These are phyloP conservation scores for Verticillium alfalfae DNA, from an alignment of 2,329 filamentous ascomycete species.

Conservation along the genomic window DNA sequence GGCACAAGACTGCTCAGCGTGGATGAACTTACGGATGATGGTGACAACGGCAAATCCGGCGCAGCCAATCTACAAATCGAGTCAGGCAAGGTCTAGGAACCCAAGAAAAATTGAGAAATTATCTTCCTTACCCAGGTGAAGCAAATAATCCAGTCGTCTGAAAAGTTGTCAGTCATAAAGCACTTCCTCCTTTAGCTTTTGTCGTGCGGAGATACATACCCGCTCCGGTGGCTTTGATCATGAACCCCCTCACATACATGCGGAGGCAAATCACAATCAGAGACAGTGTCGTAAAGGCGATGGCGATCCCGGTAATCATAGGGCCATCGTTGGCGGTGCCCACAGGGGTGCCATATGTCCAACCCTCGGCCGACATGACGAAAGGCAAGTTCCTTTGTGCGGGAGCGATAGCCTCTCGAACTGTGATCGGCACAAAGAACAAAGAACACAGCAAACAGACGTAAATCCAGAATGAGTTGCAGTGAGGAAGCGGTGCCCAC, in stretches of 20 bases:
- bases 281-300: slow-evolving; percentile 22
- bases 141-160: slow-evolving; percentile 13
- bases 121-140: slow-evolving; percentile 17
- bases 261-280: slow-evolving; percentile 23
- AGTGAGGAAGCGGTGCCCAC: neutral
- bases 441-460: neutral
- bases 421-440: neutral
- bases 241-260: slow-evolving; percentile 24
- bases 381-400: slow-evolving; percentile 31
- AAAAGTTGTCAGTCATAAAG: neutral
- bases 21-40: slow-evolving; percentile 24
- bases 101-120: neutral
- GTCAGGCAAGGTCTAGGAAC: neutral
- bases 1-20: neutral
- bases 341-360: slow-evolving; percentile 28
- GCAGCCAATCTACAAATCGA: slow-evolving; percentile 16
- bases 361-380: slow-evolving; percentile 12
- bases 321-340: slow-evolving; percentile 24
- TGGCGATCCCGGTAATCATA: slow-evolving; percentile 21
- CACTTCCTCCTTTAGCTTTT: too few species aligned
- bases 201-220: slow-evolving; percentile 14
- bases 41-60: slow-evolving; percentile 28
- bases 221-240: slow-evolving; percentile 27
- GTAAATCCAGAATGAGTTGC: neutral
- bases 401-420: slow-evolving; percentile 27